phyloP scores from a whole-genome alignment of 1,284 basidiomycete genomes.

The Tilletia indica region DNA sequence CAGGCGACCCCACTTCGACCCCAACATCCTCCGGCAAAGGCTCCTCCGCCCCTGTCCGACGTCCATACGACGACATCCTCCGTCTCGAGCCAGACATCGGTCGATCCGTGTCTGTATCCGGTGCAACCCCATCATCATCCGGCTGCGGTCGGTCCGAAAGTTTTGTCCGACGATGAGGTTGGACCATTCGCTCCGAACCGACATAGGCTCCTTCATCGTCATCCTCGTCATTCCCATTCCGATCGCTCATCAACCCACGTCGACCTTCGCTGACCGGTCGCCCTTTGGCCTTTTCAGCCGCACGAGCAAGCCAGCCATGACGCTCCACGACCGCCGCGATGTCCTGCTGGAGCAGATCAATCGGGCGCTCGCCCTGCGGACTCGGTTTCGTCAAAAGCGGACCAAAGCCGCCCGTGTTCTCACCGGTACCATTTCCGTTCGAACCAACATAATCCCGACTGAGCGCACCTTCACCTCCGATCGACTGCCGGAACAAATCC shows the following conservation, averaged over 20 bases:
- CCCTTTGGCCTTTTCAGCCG: slow-evolving; percentile 17
- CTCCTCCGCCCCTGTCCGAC: too few relatives aligned
- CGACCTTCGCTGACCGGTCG: slow-evolving; percentile 13
- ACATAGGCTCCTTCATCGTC: slow-evolving; percentile 17
- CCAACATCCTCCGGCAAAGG: too few relatives aligned
- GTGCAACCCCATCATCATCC: slow-evolving; percentile 7
- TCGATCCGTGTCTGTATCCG: background rate
- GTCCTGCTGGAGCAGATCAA: slow-evolving; percentile 40
- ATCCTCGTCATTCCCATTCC: background rate
- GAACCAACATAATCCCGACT: slow-evolving; percentile 1
- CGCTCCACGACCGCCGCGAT: slow-evolving; percentile 34
- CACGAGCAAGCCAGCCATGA: slow-evolving; percentile 38
- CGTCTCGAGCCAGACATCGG: background rate
- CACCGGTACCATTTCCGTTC: slow-evolving; percentile 15
- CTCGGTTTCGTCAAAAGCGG: slow-evolving; percentile 19
- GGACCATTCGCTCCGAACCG: background rate
- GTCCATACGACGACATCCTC: too few relatives aligned
- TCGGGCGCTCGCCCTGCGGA: slow-evolving; percentile 35
- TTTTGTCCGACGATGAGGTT: background rate
- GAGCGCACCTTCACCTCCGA: slow-evolving; percentile 14
- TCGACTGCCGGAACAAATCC: slow-evolving; percentile 14
- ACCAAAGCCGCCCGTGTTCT: background rate
- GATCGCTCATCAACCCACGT: slow-evolving; percentile 17
- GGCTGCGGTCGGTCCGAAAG: slow-evolving; percentile 5
- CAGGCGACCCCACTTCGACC: too few relatives aligned